Evolutionary conservation across 768 basidiomycete species (phyloP), one percentile per base, ranked within the genome.

Genomic region (Trametes sanguinea): DNA sequence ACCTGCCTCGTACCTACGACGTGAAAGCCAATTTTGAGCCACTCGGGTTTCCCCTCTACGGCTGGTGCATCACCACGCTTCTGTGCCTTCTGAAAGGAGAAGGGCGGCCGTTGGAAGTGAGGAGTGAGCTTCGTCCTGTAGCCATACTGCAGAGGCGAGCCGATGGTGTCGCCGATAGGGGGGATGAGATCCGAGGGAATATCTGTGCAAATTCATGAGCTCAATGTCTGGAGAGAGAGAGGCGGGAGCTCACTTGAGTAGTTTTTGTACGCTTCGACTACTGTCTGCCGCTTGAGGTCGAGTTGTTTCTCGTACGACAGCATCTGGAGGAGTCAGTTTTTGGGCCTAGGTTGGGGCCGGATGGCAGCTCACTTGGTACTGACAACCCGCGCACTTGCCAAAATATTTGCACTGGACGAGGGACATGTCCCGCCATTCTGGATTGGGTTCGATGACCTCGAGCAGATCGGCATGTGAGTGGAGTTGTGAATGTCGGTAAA

Each of bases 111-210:
- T 27, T 95, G 92, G 63, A 98, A 98, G 72, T 99, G 97, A 0
- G 97, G 97, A 0, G 97, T 98, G 55, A 99, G 87, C 76, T 99
- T 99, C 2, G 97, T 99, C 35, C 96, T 86, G 73, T 99, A 99
- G 54, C 82, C 85, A 72, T 96, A 98, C 56, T 95, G 86, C 51
- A 92, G 78, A 0, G 96, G 97, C 0, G 92, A 94, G n/a, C 85
- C 83, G 6, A 94, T 86, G 0, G 95, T 97, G 0, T 86, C 75
- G 42, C 82, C 80, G 17, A 94, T 85, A 0, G 73, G 54, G 7
- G 96, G 95, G 1, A 96, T 76, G 0, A 77, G 73, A 0, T 80
- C 71, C 2, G 80, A 69, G 2, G 83, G 74, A 0, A 97, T 78
- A 30, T 80, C 90, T 88, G 63, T 11, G 35, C 6, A 16, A 17